Evolutionary conservation across 495 filamentous ascomycete genomes (phyloP).

Genomic region (Lasiosphaeriaceae sp.): DNA sequence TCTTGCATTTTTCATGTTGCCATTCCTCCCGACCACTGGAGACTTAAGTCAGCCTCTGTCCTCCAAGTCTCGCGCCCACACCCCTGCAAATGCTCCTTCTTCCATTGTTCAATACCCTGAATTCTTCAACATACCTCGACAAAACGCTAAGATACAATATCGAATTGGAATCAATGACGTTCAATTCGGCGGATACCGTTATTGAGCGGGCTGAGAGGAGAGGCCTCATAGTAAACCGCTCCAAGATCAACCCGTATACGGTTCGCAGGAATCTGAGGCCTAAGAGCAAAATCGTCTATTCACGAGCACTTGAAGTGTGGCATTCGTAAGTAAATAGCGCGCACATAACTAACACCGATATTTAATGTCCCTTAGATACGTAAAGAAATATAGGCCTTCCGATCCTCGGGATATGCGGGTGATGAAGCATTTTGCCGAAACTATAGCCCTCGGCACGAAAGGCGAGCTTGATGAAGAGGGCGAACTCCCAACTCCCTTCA

Average conservation of each 20-base stretch:
- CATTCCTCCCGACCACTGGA: neutral
- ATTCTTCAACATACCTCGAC: neutral
- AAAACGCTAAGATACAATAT: conserved; percentile 1
- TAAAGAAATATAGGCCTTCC: conserved; percentile 4
- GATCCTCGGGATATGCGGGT: conserved; percentile 7
- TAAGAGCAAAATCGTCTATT: conserved; percentile 1
- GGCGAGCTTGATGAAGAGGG: neutral
- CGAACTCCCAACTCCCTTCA: neutral
- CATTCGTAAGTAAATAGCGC: conserved; percentile 2
- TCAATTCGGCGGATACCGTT: conserved; percentile 6
- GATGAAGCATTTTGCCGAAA: conserved; percentile 8
- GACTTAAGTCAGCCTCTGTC: neutral
- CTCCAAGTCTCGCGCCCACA: neutral
- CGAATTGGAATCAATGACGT: neutral
- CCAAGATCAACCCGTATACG: conserved; percentile 1
- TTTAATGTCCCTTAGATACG: neutral
- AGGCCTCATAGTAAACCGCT: neutral
- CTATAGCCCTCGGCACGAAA: neutral
- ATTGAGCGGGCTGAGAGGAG: conserved; percentile 4
- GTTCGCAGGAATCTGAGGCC: conserved; percentile 9
- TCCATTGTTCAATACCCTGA: conserved; percentile 8
- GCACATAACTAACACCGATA: neutral
- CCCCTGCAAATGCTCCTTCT: neutral
- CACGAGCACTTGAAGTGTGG: conserved; percentile 2
- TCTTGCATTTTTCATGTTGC: conserved; percentile 3